Evolutionary conservation across 495 filamentous ascomycete species (phyloP), one percentile per base, ranked within the genome.

Genomic region (Lasiosphaeris hirsuta): DNA sequence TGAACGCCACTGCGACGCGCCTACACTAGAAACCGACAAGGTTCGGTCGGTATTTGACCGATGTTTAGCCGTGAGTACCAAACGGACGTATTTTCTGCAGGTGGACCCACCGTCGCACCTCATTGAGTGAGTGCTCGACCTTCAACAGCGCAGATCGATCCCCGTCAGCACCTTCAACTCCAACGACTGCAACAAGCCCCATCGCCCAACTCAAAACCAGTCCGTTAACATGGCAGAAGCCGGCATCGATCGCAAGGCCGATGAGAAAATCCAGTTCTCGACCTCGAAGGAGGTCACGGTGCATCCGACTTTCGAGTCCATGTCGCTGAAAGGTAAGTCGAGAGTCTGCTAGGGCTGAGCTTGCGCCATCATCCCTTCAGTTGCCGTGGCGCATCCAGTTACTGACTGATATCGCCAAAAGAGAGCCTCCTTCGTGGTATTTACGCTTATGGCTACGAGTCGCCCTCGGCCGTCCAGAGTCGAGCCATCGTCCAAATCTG

Each of bases 391-490:
- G 23, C 23, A 5, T 30, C 23, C 11, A 13, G 36, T 17, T 55
- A 35, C 58, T 47, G 10, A 56, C 42, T 39, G n/a, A 39, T 8
- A 3, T 44, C 4, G 7, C 10, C 15, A 37, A 58, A 53, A 82
- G 90, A 97, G 71, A 95, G 90, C 69, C 86, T 98, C 23, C 86
- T 97, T 59, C 91, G 94, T 55, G 94, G 94, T 65, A 92, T 99
- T 71, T 99, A 99, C 70, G 94, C 94, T 14, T 99, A 99, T 63
- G 94, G 94, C 48, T 98, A 96, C 72, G 94, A 98, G 69, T 96
- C 91, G 0, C 94, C 94, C 1, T 98, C 94, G 4, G 94, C 94
- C 4, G 92, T 98, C 14, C 94, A 98, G 75, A 96, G 91, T 43
- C 88, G 94, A 65, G 94, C 95, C 57, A 98, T 98, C 68, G 92